Evolutionary conservation across 2,329 filamentous ascomycete species (phyloP).

Genomic region (Basipetospora chlamydospora): DNA sequence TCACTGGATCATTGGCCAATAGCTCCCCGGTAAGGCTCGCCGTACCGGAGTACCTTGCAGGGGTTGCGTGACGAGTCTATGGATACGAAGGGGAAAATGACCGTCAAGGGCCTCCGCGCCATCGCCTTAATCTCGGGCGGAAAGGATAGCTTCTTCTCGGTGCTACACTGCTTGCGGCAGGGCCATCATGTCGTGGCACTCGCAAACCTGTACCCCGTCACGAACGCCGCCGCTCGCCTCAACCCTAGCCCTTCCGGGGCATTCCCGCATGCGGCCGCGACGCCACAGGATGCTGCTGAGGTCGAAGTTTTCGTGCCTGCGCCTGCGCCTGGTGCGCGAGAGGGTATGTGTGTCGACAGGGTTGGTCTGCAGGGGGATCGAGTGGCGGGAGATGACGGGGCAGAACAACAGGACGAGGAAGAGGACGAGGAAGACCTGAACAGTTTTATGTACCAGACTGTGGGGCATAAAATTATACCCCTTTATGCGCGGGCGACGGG

Average conservation of each 20-base stretch:
- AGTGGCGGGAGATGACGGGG: no score
- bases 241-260: constrained; percentile 1
- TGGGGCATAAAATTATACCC: constrained; percentile 76
- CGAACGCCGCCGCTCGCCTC: constrained; percentile 4
- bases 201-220: constrained; percentile 65
- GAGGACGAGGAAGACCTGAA: constrained; percentile 48
- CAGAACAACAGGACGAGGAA: constrained; percentile 4
- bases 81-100: constrained; percentile 19
- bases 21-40: no score
- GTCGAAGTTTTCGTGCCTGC: constrained; percentile 7
- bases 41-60: no score
- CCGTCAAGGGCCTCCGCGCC: constrained; percentile 47
- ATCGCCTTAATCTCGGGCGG: constrained; percentile 90
- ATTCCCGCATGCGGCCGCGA: background rate
- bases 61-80: no score
- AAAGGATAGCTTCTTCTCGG: constrained; percentile 90
- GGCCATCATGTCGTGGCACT: constrained; percentile 77
- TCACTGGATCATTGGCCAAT: no score
- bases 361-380: no score
- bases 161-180: constrained; percentile 78
- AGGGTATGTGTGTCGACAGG: no score
- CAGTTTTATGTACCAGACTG: constrained; percentile 99
- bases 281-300: background rate
- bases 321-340: constrained; percentile 7
- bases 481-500: constrained; percentile 67